A percentile compares a stretch with the other conserved stretches of the same genome.
phyloP scores from a whole-genome alignment of 805 yeast genomes.

The Metschnikowia lochheadii region DNA sequence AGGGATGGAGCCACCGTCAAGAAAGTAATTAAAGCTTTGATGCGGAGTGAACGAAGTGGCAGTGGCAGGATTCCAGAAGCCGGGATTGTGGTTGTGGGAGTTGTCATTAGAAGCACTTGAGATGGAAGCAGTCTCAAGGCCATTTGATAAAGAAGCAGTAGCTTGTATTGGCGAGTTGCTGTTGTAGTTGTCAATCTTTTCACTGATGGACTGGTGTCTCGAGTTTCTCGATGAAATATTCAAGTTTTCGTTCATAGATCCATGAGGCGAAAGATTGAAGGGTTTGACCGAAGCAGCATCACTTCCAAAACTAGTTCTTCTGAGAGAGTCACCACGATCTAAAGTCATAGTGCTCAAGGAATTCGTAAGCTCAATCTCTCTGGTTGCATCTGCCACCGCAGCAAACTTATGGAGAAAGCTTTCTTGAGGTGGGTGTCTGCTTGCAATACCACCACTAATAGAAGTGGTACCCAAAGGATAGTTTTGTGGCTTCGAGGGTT shows the following conservation, averaged over 20 bases:
- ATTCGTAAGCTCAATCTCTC: conserved; percentile 53
- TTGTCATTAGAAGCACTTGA: conserved; percentile 3
- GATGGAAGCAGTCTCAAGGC: conserved; percentile 20
- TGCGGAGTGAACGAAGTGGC: conserved; percentile 57
- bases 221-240: conserved; percentile 34
- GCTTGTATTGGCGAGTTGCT: conserved; percentile 43
- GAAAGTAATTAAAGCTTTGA: conserved; percentile 24
- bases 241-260: conserved; percentile 41
- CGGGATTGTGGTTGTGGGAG: conserved; percentile 21
- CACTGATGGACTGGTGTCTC: conserved; percentile 53
- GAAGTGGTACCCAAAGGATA: conserved; percentile 56
- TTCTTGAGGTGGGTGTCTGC: conserved; percentile 43
- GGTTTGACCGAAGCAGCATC: conserved; percentile 20
- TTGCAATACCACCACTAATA: conserved; percentile 52
- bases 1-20: conserved; percentile 19
- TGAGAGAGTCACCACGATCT: conserved; percentile 24
- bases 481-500: conserved; percentile 18
- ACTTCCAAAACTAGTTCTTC: conserved; percentile 51
- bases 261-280: conserved; percentile 32
- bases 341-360: conserved; percentile 40
- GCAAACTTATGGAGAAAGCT: conserved; percentile 61
- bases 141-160: conserved; percentile 32
- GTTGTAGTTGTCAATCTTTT: conserved; percentile 58
- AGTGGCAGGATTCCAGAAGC: conserved; percentile 65
- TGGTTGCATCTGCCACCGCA: conserved; percentile 63